Percentiles rank a stretch among this genome's conserved stretches.
Evolutionary conservation across 2,329 filamentous ascomycete genomes (phyloP).

Genomic region (Didymella pomorum): DNA sequence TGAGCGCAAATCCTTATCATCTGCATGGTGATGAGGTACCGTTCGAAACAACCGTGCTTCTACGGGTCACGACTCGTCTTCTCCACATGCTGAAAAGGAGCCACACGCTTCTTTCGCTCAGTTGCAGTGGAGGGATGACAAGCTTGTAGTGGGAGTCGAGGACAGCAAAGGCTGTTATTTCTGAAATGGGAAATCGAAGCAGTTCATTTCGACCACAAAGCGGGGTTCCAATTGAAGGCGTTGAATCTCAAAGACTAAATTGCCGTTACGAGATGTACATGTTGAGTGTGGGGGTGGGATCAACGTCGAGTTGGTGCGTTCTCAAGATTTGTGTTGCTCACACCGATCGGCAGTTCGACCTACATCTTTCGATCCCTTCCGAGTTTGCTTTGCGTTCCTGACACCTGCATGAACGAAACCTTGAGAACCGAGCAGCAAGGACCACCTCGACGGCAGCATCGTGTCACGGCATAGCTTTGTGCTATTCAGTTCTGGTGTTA

Average conservation of each 20-base stretch:
- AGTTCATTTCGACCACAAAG: not conserved
- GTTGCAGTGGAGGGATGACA: not conserved
- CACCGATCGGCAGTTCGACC: not conserved
- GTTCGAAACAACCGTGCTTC: not conserved
- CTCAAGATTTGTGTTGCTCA: not conserved
- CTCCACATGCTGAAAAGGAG: not conserved
- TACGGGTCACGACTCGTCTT: not conserved
- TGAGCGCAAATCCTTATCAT: not conserved
- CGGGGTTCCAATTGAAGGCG: not conserved
- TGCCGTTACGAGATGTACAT: not conserved
- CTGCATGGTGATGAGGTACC: not conserved
- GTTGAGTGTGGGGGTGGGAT: not conserved
- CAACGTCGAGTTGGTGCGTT: not conserved
- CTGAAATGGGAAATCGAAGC: not conserved
- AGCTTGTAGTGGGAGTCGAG: not conserved
- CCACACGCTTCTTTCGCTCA: not conserved
- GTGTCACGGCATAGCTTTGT: conserved; percentile 7
- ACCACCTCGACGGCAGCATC: not conserved
- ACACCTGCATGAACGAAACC: not conserved
- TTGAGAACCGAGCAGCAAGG: not conserved
- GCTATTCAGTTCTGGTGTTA: conserved; percentile 1
- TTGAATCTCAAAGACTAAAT: not conserved
- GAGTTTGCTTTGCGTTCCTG: not conserved
- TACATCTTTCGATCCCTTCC: not conserved
- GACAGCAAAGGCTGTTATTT: not conserved